These are phyloP conservation scores for Oxalis stricta DNA, from an alignment of 441 rosid genomes.

Conservation along the genomic window DNA sequence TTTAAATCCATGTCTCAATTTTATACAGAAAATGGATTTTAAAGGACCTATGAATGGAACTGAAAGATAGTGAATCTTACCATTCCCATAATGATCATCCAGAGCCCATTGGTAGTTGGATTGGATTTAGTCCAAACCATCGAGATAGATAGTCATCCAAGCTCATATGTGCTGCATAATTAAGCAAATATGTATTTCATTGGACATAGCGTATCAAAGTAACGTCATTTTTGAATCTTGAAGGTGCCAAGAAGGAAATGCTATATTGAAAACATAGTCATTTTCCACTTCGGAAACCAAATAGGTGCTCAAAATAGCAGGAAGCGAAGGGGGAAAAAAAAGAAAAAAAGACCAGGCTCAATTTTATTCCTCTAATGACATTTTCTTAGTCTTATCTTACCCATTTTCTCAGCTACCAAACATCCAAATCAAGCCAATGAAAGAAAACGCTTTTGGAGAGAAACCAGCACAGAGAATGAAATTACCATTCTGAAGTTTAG, in stretches of 20 bases:
- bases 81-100: slow-evolving; percentile 57
- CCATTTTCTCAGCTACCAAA: slow-evolving; percentile 1
- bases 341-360: neutral
- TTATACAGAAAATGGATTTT: too few relatives aligned
- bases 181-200: neutral
- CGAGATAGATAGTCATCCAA: slow-evolving; percentile 93
- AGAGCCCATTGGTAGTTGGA: slow-evolving; percentile 86
- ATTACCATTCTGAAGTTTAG: slow-evolving; percentile 66
- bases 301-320: too few relatives aligned
- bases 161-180: slow-evolving; percentile 68
- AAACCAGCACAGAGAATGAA: neutral
- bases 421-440: neutral
- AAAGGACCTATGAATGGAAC: neutral
- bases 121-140: slow-evolving; percentile 95
- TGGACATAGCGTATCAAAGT: neutral
- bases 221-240: neutral
- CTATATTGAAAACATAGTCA: too few relatives aligned
- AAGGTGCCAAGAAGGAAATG: too few relatives aligned
- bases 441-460: neutral
- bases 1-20: too few relatives aligned
- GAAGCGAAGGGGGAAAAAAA: neutral
- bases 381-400: neutral
- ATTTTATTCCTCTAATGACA: too few relatives aligned
- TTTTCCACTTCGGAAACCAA: too few relatives aligned
- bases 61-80: slow-evolving; percentile 25